Conservation (phyloP, 768 basidiomycete genomes). For the Tylopilus plumbeoviolaceoides region DNA sequence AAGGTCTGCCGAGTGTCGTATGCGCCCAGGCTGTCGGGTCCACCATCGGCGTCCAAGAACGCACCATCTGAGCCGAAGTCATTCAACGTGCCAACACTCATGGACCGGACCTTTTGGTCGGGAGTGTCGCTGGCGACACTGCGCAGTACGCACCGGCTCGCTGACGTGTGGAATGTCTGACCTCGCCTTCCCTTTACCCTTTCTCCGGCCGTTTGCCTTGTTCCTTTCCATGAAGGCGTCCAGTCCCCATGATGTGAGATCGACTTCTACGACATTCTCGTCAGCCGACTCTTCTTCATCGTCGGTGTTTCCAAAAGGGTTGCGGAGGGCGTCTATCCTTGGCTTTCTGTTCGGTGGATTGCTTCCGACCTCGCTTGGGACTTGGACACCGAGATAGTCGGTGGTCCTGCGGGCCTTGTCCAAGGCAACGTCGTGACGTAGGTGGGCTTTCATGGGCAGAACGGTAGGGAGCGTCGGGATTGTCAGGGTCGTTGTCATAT, state of each 20-base stretch:
- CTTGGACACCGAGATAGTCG: conserved; percentile 64
- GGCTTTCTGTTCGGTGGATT: conserved; percentile 47
- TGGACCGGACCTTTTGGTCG: conserved; percentile 48
- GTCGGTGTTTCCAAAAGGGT: conserved; percentile 71
- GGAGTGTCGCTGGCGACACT: conserved; percentile 40
- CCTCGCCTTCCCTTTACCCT: conserved; percentile 36
- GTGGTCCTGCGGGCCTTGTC: conserved; percentile 49
- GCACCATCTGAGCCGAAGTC: conserved; percentile 46
- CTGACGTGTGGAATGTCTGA: conserved; percentile 35
- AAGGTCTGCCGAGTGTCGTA: conserved; percentile 59
- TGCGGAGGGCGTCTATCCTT: conserved; percentile 57
- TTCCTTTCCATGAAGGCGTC: conserved; percentile 73
- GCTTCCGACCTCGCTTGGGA: conserved; percentile 62
- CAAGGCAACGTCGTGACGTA: conserved; percentile 53
- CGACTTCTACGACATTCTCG: conserved; percentile 61
- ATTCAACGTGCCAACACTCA: conserved; percentile 64
- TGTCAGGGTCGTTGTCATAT: conserved; percentile 83
- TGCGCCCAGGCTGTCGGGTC: conserved; percentile 41
- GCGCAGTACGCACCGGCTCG: conserved; percentile 37
- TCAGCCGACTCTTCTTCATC: conserved; percentile 48
- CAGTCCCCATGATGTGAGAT: conserved; percentile 81
- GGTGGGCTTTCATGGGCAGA: conserved; percentile 81
- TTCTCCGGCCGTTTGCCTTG: conserved; percentile 45
- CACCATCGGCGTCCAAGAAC: conserved; percentile 41
- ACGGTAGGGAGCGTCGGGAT: conserved; percentile 55